A percentile compares a stretch with the other conserved stretches of the same genome.
These are phyloP conservation scores for Quambalaria eucalypti DNA, from an alignment of 1,284 basidiomycete genomes.

Conservation along the genomic window DNA sequence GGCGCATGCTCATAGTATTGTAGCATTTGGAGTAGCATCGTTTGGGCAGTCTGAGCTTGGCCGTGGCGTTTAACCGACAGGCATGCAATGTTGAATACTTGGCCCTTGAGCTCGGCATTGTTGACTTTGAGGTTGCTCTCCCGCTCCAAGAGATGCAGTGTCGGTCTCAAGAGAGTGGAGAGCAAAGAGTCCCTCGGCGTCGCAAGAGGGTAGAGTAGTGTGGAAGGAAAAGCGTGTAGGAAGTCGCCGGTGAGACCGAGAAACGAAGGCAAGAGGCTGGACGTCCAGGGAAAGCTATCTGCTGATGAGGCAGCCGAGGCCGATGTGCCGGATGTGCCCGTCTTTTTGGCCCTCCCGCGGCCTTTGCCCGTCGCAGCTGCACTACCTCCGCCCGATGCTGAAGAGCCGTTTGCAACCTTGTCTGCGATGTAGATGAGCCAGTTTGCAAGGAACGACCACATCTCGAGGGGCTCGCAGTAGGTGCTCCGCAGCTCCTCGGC, in stretches of 20 bases:
- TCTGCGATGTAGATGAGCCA: conserved; percentile 39
- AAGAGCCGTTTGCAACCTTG: conserved; percentile 14
- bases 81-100: conserved; percentile 80
- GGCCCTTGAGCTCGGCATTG: conserved; percentile 58
- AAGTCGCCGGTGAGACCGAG: conserved; percentile 30
- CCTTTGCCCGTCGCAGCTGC: not conserved
- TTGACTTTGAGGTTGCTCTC: conserved; percentile 74
- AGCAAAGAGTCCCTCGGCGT: conserved; percentile 39
- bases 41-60: conserved; percentile 63
- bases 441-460: conserved; percentile 40
- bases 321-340: not conserved
- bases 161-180: conserved; percentile 54
- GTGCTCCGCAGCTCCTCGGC: not conserved
- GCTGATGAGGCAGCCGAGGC: not conserved
- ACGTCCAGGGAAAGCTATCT: not conserved
- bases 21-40: conserved; percentile 78
- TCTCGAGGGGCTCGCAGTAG: conserved; percentile 24
- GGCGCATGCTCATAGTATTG: conserved; percentile 91
- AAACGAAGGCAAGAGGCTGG: conserved; percentile 21
- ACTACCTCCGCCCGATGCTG: conserved; percentile 2
- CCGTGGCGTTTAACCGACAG: conserved; percentile 82
- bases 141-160: conserved; percentile 74
- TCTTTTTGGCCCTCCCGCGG: conserved; percentile 11
- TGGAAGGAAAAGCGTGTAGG: conserved; percentile 9
- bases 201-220: conserved; percentile 12